Evolutionary conservation across 306 rosid genomes (phyloP).

Genomic region (Lathyrus sativus): DNA sequence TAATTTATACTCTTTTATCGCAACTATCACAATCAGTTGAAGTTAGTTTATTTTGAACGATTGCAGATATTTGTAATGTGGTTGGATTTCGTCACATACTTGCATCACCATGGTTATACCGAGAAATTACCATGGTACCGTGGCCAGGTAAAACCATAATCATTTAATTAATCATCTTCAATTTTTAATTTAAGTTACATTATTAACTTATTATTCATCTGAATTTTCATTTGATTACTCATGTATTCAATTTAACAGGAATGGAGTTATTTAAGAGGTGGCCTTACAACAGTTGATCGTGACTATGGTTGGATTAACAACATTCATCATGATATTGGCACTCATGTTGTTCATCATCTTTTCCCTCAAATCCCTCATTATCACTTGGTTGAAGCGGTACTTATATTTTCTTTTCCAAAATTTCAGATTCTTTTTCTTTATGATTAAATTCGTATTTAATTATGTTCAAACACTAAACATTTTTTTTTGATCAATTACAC

Average conservation of each 20-base stretch:
- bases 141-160: conserved; percentile 62
- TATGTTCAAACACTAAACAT: no score
- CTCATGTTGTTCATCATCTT: conserved; percentile 94
- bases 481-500: no score
- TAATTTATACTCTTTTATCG: no score
- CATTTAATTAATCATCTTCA: not conserved
- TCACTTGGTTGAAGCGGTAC: conserved; percentile 85
- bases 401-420: no score
- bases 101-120: conserved; percentile 91
- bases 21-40: no score
- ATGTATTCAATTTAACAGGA: conserved; percentile 50
- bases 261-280: conserved; percentile 91
- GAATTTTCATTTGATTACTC: not conserved
- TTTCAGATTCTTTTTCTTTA: no score
- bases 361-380: conserved; percentile 99
- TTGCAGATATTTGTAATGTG: conserved; percentile 76
- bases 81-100: conserved; percentile 85
- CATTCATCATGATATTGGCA: conserved; percentile 95
- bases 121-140: conserved; percentile 97
- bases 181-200: not conserved
- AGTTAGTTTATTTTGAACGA: not conserved
- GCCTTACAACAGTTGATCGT: conserved; percentile 87
- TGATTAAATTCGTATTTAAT: no score
- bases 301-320: conserved; percentile 86
- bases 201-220: not conserved